Conservation (phyloP, 805 yeast species). For the Yarrowia sp. region DNA sequence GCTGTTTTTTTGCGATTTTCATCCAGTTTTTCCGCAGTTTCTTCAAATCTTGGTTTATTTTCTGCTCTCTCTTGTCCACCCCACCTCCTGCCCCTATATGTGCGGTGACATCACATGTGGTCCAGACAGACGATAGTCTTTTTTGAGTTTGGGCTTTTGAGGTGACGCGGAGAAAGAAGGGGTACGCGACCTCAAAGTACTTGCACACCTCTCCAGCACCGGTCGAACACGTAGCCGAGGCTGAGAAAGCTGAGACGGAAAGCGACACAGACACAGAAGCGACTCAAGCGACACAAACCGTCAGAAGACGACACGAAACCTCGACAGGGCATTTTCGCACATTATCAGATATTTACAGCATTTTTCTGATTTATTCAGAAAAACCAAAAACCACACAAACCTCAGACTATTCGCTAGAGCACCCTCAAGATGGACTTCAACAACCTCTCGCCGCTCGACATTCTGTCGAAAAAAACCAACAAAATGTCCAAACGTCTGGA, state of each 20-base stretch:
- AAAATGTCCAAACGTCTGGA: slow-evolving; percentile 42
- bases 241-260: not conserved
- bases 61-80: not conserved
- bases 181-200: slow-evolving; percentile 19
- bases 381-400: not conserved
- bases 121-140: not conserved
- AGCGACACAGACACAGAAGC: slow-evolving; percentile 6
- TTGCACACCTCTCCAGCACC: slow-evolving; percentile 10
- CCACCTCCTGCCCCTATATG: slow-evolving; percentile 22
- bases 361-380: no score
- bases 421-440: slow-evolving; percentile 38
- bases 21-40: no score
- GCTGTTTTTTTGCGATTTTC: no score
- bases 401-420: not conserved
- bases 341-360: no score
- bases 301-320: not conserved
- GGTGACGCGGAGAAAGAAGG: slow-evolving; percentile 38
- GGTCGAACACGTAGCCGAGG: slow-evolving; percentile 19
- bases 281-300: not conserved
- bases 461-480: slow-evolving; percentile 45
- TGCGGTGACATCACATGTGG: slow-evolving; percentile 31
- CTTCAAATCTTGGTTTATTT: not conserved
- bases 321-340: no score
- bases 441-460: slow-evolving; percentile 45
- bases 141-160: slow-evolving; percentile 3